Evolutionary conservation across 352 stramenopile genomes (phyloP).

Genomic region (Elongisporangium anandrum): DNA sequence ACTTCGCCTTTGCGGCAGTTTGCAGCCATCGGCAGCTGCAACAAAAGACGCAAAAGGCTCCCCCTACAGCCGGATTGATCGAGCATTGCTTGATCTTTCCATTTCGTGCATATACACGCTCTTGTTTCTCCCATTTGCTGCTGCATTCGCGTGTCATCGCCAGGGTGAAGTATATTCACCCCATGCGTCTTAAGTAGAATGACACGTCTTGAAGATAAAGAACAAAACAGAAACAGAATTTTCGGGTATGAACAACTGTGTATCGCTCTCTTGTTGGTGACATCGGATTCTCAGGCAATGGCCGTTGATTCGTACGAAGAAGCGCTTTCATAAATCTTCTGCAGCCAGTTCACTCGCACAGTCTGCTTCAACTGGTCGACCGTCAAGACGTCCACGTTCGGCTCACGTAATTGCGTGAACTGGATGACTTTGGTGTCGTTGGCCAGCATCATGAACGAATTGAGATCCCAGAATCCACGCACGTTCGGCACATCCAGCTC

Average conservation of each 20-base stretch:
- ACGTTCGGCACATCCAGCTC: conserved; percentile 47
- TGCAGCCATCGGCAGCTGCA: conserved; percentile 14
- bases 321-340: conserved; percentile 52
- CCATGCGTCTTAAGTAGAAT: background rate
- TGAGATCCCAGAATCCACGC: conserved; percentile 61
- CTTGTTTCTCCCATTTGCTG: background rate
- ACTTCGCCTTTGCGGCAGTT: background rate
- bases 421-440: conserved; percentile 44
- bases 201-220: background rate
- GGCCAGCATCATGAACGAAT: conserved; percentile 69
- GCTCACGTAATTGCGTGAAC: conserved; percentile 29
- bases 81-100: conserved; percentile 5
- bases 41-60: background rate
- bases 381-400: conserved; percentile 9
- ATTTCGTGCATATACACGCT: conserved; percentile 5
- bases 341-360: conserved; percentile 60
- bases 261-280: background rate
- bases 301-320: background rate
- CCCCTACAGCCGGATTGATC: conserved; percentile 4
- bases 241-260: background rate
- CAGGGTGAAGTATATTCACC: background rate
- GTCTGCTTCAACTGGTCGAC: conserved; percentile 26
- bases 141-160: background rate
- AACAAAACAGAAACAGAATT: background rate
- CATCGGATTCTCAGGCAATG: background rate